Base-by-base conservation (phyloP, 805 yeast genomes). In the Priceomyces melissophilus region DNA sequence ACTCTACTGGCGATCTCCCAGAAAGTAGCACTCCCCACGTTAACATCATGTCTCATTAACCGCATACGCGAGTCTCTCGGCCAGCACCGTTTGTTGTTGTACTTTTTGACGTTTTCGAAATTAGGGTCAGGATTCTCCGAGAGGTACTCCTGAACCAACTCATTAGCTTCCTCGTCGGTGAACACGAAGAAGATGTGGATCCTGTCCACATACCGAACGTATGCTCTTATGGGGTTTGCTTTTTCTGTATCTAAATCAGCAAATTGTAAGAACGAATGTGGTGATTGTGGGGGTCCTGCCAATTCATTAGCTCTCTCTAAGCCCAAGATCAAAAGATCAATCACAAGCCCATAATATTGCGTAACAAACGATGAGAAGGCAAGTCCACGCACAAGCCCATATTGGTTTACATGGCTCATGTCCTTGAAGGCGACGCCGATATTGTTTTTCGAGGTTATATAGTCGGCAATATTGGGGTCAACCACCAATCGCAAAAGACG, bases 391-490 rank as follows among this genome's bases (percentile, higher is more conserved):
- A 93, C 64, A 42, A 93, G 61, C 14, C 99, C 99, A 56, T 81
- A 81, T 52, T 85, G 88, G 62, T 93, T 91, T 13, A 87, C 82
- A 59, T 89, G 96, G 46, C 81, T 84, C 99, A 93, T 93, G 57
- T 93, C 99, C 60, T 93, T 93, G 63, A 82, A 95, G 2, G 88
- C 74, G 14, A 93, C 54, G 15, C 79, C 75, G 14, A 90, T 80
- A 54, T 93, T 93, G 65, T 88, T 88, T 59, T 90, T 90, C 0
- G 97, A 83, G 1, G 96, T 84, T 52, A 93, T 84, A 58, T 93
- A 93, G 62, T 93, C 98, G 3, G 98, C 99, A 53, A 93, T 78
- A 49, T 84, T 86, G 1, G 95, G 84, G 55, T 93, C 99, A 49
- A 89, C 79, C 30, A 93, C 74, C 44, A 93, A 71, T 39, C 96